Evolutionary conservation across 495 filamentous ascomycete species (phyloP).

Genomic region (Aspergillus sclerotiicarbonarius): DNA sequence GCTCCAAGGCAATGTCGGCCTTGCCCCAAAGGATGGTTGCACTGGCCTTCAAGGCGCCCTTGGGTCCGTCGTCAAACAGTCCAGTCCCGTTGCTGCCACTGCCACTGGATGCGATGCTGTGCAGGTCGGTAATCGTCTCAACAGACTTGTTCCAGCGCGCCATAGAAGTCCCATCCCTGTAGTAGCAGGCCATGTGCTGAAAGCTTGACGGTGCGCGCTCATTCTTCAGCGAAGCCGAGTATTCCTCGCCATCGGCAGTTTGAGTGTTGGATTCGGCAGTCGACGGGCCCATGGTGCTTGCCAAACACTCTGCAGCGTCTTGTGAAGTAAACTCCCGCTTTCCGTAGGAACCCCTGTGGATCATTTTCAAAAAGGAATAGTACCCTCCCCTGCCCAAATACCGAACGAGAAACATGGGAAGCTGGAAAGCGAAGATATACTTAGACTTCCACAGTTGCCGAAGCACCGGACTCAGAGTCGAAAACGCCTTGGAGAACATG

Average conservation of each 20-base stretch:
- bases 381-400: constrained; percentile 43
- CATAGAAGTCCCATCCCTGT: constrained; percentile 43
- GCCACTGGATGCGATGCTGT: constrained; percentile 32
- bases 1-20: constrained; percentile 41
- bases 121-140: constrained; percentile 45
- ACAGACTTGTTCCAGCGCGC: constrained; percentile 47
- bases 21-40: constrained; percentile 55
- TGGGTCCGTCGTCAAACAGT: constrained; percentile 45
- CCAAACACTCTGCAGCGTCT: constrained; percentile 43
- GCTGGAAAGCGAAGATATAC: constrained; percentile 51
- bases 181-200: constrained; percentile 46
- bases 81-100: constrained; percentile 36
- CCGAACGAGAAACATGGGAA: constrained; percentile 38
- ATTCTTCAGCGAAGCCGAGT: constrained; percentile 28
- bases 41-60: constrained; percentile 44
- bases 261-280: constrained; percentile 29
- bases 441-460: constrained; percentile 42
- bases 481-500: constrained; percentile 39
- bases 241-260: constrained; percentile 32
- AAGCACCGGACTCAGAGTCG: constrained; percentile 38
- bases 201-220: constrained; percentile 31
- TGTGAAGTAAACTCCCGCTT: constrained; percentile 21
- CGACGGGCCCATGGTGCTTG: constrained; percentile 42
- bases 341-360: constrained; percentile 35
- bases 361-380: constrained; percentile 35